phyloP scores from a whole-genome alignment of 495 filamentous ascomycete species.

The Podospora pseudocomata region DNA sequence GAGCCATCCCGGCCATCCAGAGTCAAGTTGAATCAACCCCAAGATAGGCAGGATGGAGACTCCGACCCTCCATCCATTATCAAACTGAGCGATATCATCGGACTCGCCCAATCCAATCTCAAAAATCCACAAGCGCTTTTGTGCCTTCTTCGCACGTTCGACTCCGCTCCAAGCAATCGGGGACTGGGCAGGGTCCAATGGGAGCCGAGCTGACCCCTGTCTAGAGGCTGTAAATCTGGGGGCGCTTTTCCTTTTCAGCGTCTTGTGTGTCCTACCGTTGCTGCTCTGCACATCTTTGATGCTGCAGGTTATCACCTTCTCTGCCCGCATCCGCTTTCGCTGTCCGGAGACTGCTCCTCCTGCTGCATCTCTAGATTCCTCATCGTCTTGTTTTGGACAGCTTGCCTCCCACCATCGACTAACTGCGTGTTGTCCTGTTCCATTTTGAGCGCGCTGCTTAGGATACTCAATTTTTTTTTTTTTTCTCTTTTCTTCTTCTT shows the following conservation, averaged over 20 bases:
- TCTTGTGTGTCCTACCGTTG: background rate
- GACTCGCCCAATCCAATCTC: background rate
- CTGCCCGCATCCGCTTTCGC: background rate
- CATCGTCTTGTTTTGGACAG: constrained; percentile 1
- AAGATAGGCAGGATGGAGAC: background rate
- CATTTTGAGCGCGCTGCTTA: background rate
- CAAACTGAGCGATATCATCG: background rate
- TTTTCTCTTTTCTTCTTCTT: background rate
- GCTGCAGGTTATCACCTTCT: constrained; percentile 7
- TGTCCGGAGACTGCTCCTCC: background rate
- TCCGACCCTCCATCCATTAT: background rate
- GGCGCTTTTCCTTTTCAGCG: constrained; percentile 10
- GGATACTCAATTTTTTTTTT: background rate
- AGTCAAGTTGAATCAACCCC: background rate
- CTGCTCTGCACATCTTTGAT: background rate
- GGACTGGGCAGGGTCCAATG: background rate
- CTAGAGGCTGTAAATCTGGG: constrained; percentile 3
- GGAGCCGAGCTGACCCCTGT: constrained; percentile 1
- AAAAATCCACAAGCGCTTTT: background rate
- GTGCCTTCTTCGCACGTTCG: background rate
- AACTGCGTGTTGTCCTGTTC: background rate
- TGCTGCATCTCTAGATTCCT: background rate
- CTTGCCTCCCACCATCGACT: background rate
- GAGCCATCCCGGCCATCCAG: background rate
- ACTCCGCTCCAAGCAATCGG: constrained; percentile 1